A percentile compares a stretch with the other conserved stretches of the same genome.
phyloP scores from a whole-genome alignment of 129 eudicot genomes.

The Arctium lappa region DNA sequence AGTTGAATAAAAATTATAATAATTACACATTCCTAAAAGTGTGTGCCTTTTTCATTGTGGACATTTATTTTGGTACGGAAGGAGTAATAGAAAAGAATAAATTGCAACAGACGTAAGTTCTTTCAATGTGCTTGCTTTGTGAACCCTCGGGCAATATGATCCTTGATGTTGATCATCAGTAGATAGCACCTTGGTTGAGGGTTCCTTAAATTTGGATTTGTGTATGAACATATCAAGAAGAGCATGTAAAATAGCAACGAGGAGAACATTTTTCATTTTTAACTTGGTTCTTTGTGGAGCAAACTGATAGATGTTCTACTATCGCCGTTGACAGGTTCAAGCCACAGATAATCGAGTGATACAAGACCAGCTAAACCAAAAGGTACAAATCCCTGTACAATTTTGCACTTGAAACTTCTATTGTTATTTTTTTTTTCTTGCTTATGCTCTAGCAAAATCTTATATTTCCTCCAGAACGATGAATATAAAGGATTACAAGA shows the following conservation, averaged over 20 bases:
- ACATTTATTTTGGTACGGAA: neutral
- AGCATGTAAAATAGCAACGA: neutral
- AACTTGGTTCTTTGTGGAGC: conserved; percentile 2
- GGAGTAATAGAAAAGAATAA: neutral
- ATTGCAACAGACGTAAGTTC: neutral
- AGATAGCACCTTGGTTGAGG: neutral
- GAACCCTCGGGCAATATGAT: neutral
- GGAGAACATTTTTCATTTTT: neutral
- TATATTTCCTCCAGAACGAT: conserved; percentile 36
- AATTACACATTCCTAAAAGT: neutral
- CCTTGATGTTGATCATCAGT: neutral
- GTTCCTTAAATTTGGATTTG: neutral
- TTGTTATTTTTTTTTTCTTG: neutral
- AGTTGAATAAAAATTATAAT: neutral
- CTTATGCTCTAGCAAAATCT: neutral
- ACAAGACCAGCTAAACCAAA: conserved; percentile 72
- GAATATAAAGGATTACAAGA: conserved; percentile 60
- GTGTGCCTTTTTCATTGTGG: neutral
- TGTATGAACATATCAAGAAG: neutral
- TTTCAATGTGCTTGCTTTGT: neutral
- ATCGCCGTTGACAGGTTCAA: conserved; percentile 53
- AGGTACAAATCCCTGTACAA: conserved; percentile 34
- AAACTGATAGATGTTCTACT: neutral
- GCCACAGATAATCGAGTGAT: conserved; percentile 64
- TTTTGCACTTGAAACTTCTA: neutral